Evolutionary conservation across 1,284 basidiomycete genomes (phyloP).

Genomic region (Tylopilus sp.): DNA sequence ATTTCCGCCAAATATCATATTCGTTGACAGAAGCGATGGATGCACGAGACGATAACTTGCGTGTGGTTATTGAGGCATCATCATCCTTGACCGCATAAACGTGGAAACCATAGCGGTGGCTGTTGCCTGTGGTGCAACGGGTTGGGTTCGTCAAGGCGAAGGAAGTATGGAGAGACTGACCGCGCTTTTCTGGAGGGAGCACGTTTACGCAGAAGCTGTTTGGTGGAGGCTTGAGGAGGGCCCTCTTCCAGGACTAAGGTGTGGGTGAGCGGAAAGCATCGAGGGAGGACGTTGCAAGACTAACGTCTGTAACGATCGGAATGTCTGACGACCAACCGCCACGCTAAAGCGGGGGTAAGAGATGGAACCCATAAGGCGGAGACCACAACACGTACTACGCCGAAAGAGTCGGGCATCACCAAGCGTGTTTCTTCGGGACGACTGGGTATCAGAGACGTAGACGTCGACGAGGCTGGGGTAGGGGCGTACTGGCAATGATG

Average conservation of each 20-base stretch:
- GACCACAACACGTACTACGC: slow-evolving; percentile 9
- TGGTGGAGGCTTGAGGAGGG: slow-evolving; percentile 58
- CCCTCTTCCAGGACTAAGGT: slow-evolving; percentile 49
- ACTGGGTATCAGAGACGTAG: slow-evolving; percentile 6
- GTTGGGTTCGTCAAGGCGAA: not conserved
- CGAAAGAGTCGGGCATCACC: not conserved
- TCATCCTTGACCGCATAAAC: slow-evolving; percentile 48
- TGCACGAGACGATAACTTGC: slow-evolving; percentile 19
- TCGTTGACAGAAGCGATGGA: slow-evolving; percentile 37
- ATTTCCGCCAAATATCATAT: slow-evolving; percentile 71
- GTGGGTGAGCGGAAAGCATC: slow-evolving; percentile 2
- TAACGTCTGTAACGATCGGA: slow-evolving; percentile 26
- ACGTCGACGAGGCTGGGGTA: not conserved
- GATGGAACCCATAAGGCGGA: not conserved
- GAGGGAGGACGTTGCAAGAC: slow-evolving; percentile 1
- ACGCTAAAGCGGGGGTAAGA: slow-evolving; percentile 5
- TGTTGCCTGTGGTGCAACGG: slow-evolving; percentile 41
- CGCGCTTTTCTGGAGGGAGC: slow-evolving; percentile 55
- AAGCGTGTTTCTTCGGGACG: not conserved
- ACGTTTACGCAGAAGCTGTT: slow-evolving; percentile 55
- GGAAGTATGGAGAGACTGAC: slow-evolving; percentile 35
- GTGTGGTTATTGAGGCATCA: slow-evolving; percentile 39
- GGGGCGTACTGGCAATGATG: slow-evolving; percentile 4
- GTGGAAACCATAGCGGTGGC: slow-evolving; percentile 58
- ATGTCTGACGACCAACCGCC: not conserved